A percentile compares a stretch with the other conserved stretches of the same genome.
These are phyloP conservation scores for Hibiscus trionum DNA, from an alignment of 345 rosid species.

Conservation along the genomic window DNA sequence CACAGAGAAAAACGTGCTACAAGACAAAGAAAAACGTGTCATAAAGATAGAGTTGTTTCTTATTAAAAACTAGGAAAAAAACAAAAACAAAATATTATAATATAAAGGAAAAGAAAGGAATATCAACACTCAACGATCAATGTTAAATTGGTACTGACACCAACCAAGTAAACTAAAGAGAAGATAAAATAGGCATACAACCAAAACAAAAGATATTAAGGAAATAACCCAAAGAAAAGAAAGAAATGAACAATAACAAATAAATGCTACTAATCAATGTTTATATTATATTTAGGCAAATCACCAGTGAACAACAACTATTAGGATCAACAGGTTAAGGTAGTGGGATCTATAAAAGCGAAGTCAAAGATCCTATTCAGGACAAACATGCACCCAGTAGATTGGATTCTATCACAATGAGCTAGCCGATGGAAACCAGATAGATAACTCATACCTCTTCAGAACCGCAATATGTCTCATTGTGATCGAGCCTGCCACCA, in stretches of 20 bases:
- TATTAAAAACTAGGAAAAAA: too few species aligned
- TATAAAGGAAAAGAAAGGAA: too few species aligned
- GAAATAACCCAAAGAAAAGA: not conserved
- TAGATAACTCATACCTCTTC: conserved; percentile 47
- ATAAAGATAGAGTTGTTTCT: too few species aligned
- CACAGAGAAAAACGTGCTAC: too few species aligned
- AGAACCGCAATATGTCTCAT: conserved; percentile 94
- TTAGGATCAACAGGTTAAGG: not conserved
- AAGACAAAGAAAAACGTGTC: too few species aligned
- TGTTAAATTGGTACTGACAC: too few species aligned
- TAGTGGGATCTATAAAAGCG: not conserved
- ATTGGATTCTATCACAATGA: not conserved
- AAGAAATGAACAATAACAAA: too few species aligned
- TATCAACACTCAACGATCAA: too few species aligned
- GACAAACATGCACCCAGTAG: not conserved
- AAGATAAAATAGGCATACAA: too few species aligned
- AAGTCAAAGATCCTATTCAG: not conserved
- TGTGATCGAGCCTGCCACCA: conserved; percentile 96
- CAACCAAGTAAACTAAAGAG: too few species aligned
- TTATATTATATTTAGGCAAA: not conserved
- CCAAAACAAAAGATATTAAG: not conserved
- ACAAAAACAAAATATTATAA: too few species aligned
- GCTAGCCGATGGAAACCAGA: not conserved
- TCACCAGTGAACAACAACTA: not conserved
- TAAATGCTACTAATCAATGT: not conserved